A percentile compares a stretch with the other conserved stretches of the same genome.
Evolutionary conservation across 805 yeast species (phyloP).

Genomic region (Yarrowia sp.): DNA sequence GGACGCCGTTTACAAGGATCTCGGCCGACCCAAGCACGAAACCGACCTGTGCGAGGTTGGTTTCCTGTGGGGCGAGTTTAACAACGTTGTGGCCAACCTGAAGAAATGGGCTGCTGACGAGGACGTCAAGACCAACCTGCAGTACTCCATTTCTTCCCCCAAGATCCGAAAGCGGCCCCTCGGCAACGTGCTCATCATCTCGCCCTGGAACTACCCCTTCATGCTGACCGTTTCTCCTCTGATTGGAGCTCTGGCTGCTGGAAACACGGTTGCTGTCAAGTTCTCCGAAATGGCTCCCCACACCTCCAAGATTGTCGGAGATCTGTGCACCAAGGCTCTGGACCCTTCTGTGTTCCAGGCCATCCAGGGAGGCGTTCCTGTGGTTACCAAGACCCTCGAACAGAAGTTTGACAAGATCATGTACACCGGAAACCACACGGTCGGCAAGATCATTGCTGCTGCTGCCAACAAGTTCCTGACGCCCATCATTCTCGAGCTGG

Average conservation of each 20-base stretch:
- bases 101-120: slow-evolving; percentile 59
- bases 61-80: slow-evolving; percentile 52
- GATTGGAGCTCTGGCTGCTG: slow-evolving; percentile 79
- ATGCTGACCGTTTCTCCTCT: slow-evolving; percentile 60
- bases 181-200: slow-evolving; percentile 68
- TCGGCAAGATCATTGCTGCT: slow-evolving; percentile 71
- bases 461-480: slow-evolving; percentile 85
- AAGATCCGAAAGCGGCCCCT: slow-evolving; percentile 37
- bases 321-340: slow-evolving; percentile 50
- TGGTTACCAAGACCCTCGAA: slow-evolving; percentile 56
- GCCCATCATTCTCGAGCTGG: slow-evolving; percentile 77
- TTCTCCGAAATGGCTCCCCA: slow-evolving; percentile 69
- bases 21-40: slow-evolving; percentile 63
- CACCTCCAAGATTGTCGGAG: slow-evolving; percentile 54
- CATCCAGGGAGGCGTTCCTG: slow-evolving; percentile 70
- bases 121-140: slow-evolving; percentile 27
- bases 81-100: slow-evolving; percentile 56
- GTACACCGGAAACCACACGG: slow-evolving; percentile 76
- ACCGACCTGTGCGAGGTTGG: slow-evolving; percentile 57
- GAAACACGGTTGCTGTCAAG: slow-evolving; percentile 73
- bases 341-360: slow-evolving; percentile 56
- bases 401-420: slow-evolving; percentile 76
- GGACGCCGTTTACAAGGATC: slow-evolving; percentile 61
- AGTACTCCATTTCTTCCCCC: slow-evolving; percentile 32
- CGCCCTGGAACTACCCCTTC: slow-evolving; percentile 79